Evolutionary conservation across 2,329 filamentous ascomycete genomes (phyloP).

Genomic region (Xylaria multiplex): DNA sequence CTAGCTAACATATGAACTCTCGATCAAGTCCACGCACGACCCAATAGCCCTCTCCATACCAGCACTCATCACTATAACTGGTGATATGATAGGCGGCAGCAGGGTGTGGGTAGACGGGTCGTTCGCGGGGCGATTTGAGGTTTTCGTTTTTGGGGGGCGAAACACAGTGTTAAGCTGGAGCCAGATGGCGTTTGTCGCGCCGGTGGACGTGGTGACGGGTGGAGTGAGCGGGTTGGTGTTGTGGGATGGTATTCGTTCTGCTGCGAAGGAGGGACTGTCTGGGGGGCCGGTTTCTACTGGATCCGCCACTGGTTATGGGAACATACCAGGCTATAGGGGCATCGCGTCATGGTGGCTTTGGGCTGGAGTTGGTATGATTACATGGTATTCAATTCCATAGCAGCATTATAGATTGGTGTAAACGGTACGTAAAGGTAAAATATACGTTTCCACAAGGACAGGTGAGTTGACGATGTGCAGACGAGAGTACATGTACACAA

Average conservation of each 20-base stretch:
- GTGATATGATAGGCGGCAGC: conserved; percentile 58
- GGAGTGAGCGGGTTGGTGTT: conserved; percentile 32
- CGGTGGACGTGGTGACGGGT: conserved; percentile 49
- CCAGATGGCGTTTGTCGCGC: conserved; percentile 66
- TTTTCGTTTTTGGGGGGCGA: conserved; percentile 63
- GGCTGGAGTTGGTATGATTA: neutral
- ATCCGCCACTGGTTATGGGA: neutral
- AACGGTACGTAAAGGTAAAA: no score
- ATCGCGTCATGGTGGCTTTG: neutral
- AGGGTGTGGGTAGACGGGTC: conserved; percentile 58
- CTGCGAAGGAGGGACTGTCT: neutral
- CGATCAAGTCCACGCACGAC: conserved; percentile 54
- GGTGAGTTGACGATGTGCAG: no score
- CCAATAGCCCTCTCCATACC: conserved; percentile 50
- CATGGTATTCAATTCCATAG: neutral
- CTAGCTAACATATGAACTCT: neutral
- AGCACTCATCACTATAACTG: conserved; percentile 54
- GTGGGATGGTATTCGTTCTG: conserved; percentile 21
- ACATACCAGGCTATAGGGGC: neutral
- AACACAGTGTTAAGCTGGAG: conserved; percentile 64
- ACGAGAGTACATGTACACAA: no score
- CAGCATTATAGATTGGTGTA: no score
- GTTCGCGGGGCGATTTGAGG: conserved; percentile 63
- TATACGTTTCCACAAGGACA: no score
- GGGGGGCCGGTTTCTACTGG: neutral